Conservation (phyloP, 345 rosid species). For the Psidium guajava region DNA sequence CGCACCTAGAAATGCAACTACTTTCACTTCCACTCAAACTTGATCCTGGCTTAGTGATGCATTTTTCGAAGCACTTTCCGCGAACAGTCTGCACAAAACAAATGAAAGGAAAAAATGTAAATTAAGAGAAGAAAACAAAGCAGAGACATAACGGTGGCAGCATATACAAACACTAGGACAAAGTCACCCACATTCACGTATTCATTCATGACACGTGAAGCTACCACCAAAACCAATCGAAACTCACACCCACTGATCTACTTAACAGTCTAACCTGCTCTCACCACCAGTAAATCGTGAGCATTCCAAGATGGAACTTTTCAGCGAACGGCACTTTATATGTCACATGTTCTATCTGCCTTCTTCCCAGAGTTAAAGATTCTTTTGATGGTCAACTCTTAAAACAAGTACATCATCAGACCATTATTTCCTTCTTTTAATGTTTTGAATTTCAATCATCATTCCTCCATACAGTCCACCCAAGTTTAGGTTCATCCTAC, state of each 20-base stretch:
- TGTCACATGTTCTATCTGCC: neutral
- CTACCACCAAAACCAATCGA: neutral
- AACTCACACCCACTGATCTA: neutral
- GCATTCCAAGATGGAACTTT: neutral
- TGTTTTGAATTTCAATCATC: neutral
- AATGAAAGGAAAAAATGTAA: neutral
- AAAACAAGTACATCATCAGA: neutral
- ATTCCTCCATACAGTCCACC: neutral
- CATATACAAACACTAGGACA: neutral
- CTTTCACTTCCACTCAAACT: constrained; percentile 87
- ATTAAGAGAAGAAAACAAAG: neutral
- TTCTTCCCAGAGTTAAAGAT: neutral
- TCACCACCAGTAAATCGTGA: neutral
- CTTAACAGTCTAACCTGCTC: neutral
- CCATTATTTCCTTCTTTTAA: neutral
- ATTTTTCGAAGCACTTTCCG: constrained; percentile 81
- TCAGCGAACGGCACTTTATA: neutral
- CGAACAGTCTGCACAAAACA: constrained; percentile 46
- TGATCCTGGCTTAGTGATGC: constrained; percentile 86
- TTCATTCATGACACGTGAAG: neutral
- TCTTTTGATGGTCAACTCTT: neutral
- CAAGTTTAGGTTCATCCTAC: neutral
- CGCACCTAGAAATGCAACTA: constrained; percentile 91
- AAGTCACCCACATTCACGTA: neutral
- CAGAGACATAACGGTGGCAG: neutral